A percentile compares a stretch with the other conserved stretches of the same genome.
Evolutionary conservation across 2,329 filamentous ascomycete species (phyloP).

Genomic region (Curvularia spicifera): DNA sequence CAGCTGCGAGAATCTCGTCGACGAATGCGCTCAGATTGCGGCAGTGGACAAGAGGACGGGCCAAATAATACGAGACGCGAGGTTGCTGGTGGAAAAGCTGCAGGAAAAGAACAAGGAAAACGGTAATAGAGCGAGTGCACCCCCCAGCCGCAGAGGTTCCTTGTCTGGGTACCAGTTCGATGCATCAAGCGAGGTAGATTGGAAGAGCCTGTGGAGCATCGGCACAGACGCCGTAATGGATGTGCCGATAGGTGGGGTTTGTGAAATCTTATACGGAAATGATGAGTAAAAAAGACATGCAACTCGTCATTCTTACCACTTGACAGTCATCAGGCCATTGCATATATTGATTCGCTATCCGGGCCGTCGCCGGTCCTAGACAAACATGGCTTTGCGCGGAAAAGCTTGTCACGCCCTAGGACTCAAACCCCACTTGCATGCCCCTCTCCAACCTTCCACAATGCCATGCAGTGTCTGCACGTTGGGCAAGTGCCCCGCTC

Average conservation of each 20-base stretch:
- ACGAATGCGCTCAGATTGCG: conserved; percentile 86
- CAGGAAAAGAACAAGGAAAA: conserved; percentile 44
- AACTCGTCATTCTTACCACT: conserved; percentile 26
- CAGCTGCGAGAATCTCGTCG: conserved; percentile 87
- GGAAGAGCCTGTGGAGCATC: conserved; percentile 85
- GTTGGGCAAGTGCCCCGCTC: conserved; percentile 19
- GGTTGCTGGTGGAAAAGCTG: conserved; percentile 27
- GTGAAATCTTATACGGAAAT: conserved; percentile 87
- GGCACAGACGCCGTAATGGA: conserved; percentile 98
- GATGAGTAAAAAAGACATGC: conserved; percentile 16
- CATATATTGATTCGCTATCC: background rate
- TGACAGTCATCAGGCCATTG: conserved; percentile 12
- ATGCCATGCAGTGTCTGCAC: conserved; percentile 9
- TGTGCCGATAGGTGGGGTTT: conserved; percentile 91
- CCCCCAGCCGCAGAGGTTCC: conserved; percentile 42
- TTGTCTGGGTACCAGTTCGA: conserved; percentile 46
- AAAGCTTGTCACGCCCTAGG: conserved; percentile 27
- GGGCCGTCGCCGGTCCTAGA: background rate
- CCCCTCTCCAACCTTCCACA: conserved; percentile 24
- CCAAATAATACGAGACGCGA: conserved; percentile 53
- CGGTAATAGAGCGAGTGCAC: conserved; percentile 51
- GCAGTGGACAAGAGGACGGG: conserved; percentile 74
- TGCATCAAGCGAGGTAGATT: conserved; percentile 62
- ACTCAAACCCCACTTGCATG: conserved; percentile 29
- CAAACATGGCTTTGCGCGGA: conserved; percentile 7